Evolutionary conservation across 345 rosid species (phyloP).

Genomic region (Leavenworthia alabamica): DNA sequence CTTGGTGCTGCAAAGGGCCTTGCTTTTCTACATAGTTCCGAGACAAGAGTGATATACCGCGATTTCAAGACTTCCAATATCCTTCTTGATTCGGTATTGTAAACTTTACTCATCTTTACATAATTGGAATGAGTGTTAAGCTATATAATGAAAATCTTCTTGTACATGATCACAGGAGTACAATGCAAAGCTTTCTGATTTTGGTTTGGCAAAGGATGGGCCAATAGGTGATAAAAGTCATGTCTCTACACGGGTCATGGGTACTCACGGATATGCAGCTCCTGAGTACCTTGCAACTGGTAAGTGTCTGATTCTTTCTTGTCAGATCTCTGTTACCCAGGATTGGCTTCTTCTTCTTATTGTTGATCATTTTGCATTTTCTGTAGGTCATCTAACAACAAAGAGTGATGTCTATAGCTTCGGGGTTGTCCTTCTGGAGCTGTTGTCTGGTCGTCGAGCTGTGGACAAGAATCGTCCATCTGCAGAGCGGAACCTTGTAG

Average conservation of each 20-base stretch:
- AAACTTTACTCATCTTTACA: neutral
- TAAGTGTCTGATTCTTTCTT: constrained; percentile 16
- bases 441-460: constrained; percentile 91
- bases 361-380: neutral
- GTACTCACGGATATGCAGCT: constrained; percentile 94
- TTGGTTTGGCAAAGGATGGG: constrained; percentile 92
- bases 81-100: constrained; percentile 82
- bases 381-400: constrained; percentile 79
- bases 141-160: neutral
- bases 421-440: constrained; percentile 89
- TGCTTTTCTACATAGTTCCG: constrained; percentile 90
- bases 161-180: constrained; percentile 43
- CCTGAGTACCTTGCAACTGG: constrained; percentile 93
- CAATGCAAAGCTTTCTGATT: constrained; percentile 89
- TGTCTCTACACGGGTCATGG: constrained; percentile 86
- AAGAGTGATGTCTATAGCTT: constrained; percentile 95
- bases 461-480: constrained; percentile 91
- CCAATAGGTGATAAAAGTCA: constrained; percentile 84
- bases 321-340: constrained; percentile 11
- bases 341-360: constrained; percentile 62
- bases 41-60: constrained; percentile 88
- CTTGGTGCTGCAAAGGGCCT: constrained; percentile 95
- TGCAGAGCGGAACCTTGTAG: constrained; percentile 80
- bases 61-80: constrained; percentile 97
- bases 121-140: neutral